Base-by-base conservation (phyloP, 2,329 filamentous ascomycete species). In the Teratosphaeria gauchensis region DNA sequence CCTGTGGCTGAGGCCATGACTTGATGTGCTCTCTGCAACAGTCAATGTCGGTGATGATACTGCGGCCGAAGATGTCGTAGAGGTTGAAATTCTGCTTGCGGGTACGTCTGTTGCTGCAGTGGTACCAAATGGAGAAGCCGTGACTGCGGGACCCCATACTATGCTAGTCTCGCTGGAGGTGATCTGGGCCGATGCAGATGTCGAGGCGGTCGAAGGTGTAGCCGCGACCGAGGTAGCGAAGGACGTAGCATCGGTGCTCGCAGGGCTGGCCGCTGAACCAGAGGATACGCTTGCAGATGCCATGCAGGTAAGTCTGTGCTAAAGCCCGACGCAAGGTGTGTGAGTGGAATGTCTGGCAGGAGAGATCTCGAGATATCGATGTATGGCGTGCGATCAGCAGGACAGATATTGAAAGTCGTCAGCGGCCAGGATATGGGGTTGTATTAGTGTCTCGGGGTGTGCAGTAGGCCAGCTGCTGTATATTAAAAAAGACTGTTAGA, bases 81-180 rank as follows among this genome's bases (percentile, higher is more conserved):
- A 53, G 31, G 52, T n/a, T 35, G 28, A 1, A 21, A 28, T 28
- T 28, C 24, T 28, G 24, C 24, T 28, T 28, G 24, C 24, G 24
- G 24, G 24, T 28, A 7, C 7, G 48, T 52, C 48, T n/a, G n/a
- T 52, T 52, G 48, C 9, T 11, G 19, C 24, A 12, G 33, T 35
- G n/a, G 55, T 56, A 16, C 31, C 38, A 9, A 59, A 28, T 4
- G 58, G 21, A 6, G 54, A 52, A 48, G 58, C 58, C 9, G 58
- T 59, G 24, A 59, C 56, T 38, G 24, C 54, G 28, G 58, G 58
- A 11, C 54, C 58, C 58, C 54, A 59, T 56, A 24, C n/a, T 42
- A 56, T 32, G 14, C 24, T 31, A 12, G 53, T 55, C 11, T 35
- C 19, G 53, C 14, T 38, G 31, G 53, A 31, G n/a, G 38, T 51